Percentiles rank a stretch among this genome's conserved stretches.
These are phyloP conservation scores for Lentinula detonsa DNA, from an alignment of 768 basidiomycete genomes.

Conservation along the genomic window DNA sequence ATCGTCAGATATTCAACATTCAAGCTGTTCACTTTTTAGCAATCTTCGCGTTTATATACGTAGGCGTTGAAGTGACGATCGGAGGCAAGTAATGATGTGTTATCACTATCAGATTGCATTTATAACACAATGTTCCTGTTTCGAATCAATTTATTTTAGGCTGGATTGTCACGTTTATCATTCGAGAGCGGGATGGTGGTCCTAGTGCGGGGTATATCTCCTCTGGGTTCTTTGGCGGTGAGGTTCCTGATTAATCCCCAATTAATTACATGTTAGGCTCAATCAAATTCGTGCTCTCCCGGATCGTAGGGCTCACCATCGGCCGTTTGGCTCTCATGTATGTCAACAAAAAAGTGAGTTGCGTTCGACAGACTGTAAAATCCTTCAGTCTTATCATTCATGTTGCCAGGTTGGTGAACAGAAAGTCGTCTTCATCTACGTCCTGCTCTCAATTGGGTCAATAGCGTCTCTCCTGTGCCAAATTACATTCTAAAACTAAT, in stretches of 20 bases:
- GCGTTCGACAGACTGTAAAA: not conserved
- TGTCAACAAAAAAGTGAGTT: slow-evolving; percentile 36
- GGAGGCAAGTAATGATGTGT: slow-evolving; percentile 22
- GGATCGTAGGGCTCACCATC: slow-evolving; percentile 33
- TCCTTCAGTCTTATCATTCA: no score
- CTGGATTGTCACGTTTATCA: slow-evolving; percentile 41
- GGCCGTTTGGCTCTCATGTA: slow-evolving; percentile 48
- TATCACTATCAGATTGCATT: not conserved
- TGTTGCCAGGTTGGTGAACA: slow-evolving; percentile 24
- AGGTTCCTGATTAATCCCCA: not conserved
- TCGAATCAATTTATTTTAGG: slow-evolving; percentile 14
- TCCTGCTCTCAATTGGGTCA: slow-evolving; percentile 24
- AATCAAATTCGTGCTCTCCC: no score
- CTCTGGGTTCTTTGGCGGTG: slow-evolving; percentile 18
- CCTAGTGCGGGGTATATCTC: slow-evolving; percentile 34
- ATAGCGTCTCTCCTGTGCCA: not conserved
- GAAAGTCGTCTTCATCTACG: slow-evolving; percentile 24
- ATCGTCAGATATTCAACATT: slow-evolving; percentile 27
- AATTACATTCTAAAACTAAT: not conserved
- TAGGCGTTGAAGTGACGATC: slow-evolving; percentile 36
- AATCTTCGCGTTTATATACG: slow-evolving; percentile 33
- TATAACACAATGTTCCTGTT: not conserved
- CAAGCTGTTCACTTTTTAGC: slow-evolving; percentile 31
- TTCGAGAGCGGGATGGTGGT: slow-evolving; percentile 30
- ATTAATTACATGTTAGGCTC: not conserved